Percentiles rank a stretch among this genome's conserved stretches.
Conservation (phyloP, 1,284 basidiomycete genomes). For the Pseudozyma hubeiensis region DNA sequence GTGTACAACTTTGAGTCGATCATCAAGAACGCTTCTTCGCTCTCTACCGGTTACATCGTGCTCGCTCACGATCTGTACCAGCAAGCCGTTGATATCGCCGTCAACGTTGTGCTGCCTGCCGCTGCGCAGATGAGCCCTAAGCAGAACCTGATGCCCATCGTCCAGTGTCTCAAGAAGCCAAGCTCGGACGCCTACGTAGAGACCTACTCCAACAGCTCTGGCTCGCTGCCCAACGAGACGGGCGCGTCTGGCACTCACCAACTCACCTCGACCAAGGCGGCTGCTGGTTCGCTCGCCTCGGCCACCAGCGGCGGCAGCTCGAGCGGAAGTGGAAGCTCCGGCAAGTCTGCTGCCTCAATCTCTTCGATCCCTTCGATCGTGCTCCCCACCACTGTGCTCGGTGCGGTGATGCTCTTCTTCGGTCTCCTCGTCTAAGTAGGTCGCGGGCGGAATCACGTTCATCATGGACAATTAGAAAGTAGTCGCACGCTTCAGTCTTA, state of each 20-base stretch:
- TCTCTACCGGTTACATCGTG: slow-evolving; percentile 89
- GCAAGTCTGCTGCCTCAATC: slow-evolving; percentile 24
- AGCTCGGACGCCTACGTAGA: slow-evolving; percentile 59
- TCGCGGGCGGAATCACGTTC: neutral
- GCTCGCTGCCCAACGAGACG: slow-evolving; percentile 42
- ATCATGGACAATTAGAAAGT: slow-evolving; percentile 8
- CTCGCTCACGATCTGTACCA: slow-evolving; percentile 71
- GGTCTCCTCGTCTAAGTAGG: slow-evolving; percentile 24
- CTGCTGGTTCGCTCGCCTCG: slow-evolving; percentile 23
- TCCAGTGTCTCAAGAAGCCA: slow-evolving; percentile 55
- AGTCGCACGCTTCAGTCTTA: neutral
- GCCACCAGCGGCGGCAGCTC: slow-evolving; percentile 10
- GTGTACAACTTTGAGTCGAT: slow-evolving; percentile 57
- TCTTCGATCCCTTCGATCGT: slow-evolving; percentile 19
- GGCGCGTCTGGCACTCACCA: slow-evolving; percentile 37
- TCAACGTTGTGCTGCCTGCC: slow-evolving; percentile 59
- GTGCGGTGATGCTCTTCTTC: slow-evolving; percentile 33
- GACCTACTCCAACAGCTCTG: slow-evolving; percentile 58
- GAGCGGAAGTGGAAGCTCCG: slow-evolving; percentile 1
- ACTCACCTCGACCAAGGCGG: slow-evolving; percentile 29
- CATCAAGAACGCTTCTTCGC: slow-evolving; percentile 50
- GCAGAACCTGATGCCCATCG: slow-evolving; percentile 73
- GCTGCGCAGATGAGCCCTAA: slow-evolving; percentile 71
- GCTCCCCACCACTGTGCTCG: slow-evolving; percentile 31
- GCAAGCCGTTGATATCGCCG: slow-evolving; percentile 65